Evolutionary conservation across 441 rosid genomes (phyloP).

Genomic region (Adansonia gregorii): DNA sequence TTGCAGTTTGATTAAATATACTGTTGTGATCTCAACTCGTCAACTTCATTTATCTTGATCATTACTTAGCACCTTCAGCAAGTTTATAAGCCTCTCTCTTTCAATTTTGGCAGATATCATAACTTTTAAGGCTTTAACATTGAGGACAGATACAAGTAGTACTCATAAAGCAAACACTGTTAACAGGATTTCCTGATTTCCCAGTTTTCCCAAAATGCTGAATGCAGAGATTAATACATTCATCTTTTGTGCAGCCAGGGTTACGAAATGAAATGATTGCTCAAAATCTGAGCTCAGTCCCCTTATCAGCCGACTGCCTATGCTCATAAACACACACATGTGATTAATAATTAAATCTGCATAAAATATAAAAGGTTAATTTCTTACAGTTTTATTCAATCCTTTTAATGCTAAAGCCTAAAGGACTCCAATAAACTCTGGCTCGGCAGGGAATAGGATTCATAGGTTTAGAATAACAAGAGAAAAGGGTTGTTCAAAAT

Average conservation of each 20-base stretch:
- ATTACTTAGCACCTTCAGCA: neutral
- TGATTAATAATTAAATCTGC: too few relatives aligned
- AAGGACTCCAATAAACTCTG: too few relatives aligned
- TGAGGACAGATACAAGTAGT: neutral
- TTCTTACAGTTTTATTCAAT: too few relatives aligned
- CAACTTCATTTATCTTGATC: neutral
- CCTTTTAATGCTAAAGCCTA: too few relatives aligned
- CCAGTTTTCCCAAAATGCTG: neutral
- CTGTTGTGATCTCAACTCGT: neutral
- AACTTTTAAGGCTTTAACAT: conserved; percentile 5
- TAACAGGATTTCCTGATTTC: neutral
- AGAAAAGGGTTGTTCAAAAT: too few relatives aligned
- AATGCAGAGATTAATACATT: neutral
- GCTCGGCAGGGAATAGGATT: too few relatives aligned
- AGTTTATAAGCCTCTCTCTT: neutral
- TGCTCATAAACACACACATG: neutral
- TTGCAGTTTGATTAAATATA: neutral
- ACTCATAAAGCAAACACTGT: neutral
- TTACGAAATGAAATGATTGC: neutral
- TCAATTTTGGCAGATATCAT: neutral
- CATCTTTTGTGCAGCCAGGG: neutral
- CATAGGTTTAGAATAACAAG: too few relatives aligned
- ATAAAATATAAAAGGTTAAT: too few relatives aligned
- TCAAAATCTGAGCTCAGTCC: neutral
- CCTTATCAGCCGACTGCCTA: neutral